Evolutionary conservation across 768 basidiomycete species (phyloP).

Genomic region (Pleurotus citrinopileatus): DNA sequence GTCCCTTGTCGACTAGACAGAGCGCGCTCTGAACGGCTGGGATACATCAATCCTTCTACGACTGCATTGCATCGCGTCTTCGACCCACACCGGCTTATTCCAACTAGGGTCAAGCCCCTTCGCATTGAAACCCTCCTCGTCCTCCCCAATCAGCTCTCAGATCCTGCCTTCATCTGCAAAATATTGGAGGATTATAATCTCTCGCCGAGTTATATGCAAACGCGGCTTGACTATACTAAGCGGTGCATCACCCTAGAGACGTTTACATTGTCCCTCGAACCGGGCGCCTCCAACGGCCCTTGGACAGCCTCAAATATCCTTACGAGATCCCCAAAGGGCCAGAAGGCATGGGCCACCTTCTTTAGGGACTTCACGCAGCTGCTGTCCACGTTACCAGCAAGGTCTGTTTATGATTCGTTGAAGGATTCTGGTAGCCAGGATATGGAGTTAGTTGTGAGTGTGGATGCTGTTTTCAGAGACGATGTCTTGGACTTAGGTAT

Average conservation of each 20-base stretch:
- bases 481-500: constrained; percentile 1
- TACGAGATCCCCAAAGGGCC: not conserved
- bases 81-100: not conserved
- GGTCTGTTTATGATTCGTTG: not conserved
- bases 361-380: not conserved
- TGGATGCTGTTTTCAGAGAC: not conserved
- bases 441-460: not conserved
- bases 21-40: not conserved
- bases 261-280: not conserved
- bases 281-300: not conserved
- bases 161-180: constrained; percentile 2
- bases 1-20: not conserved
- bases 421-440: not conserved
- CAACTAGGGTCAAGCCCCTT: not conserved
- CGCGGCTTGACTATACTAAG: constrained; percentile 6
- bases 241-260: not conserved
- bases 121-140: not conserved
- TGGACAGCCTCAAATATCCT: not conserved
- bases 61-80: not conserved
- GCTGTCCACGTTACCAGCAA: not conserved
- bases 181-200: not conserved
- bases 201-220: constrained; percentile 1
- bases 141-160: not conserved
- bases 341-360: not conserved
- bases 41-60: not conserved